These are phyloP conservation scores for Brassica carinata DNA, from an alignment of 345 rosid species.

Conservation along the genomic window DNA sequence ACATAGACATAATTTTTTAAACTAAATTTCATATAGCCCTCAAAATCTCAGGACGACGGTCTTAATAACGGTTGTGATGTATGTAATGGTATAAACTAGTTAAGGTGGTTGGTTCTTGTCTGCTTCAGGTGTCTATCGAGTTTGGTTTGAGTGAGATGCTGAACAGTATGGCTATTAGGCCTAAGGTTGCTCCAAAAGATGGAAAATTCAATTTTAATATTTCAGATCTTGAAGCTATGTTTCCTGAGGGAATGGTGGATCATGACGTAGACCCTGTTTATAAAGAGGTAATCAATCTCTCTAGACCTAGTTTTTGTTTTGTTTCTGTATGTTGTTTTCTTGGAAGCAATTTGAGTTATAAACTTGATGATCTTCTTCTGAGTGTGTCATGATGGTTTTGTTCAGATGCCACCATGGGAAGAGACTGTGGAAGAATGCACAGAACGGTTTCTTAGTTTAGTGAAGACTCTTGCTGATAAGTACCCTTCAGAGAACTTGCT, in stretches of 20 bases:
- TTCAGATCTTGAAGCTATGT: slow-evolving; percentile 57
- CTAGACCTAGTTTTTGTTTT: background rate
- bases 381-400: background rate
- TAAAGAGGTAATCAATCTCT: slow-evolving; percentile 48
- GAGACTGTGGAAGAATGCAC: slow-evolving; percentile 51
- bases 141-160: slow-evolving; percentile 79
- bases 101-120: background rate
- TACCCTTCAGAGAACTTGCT: slow-evolving; percentile 81
- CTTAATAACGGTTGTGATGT: too few relatives aligned
- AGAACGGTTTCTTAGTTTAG: slow-evolving; percentile 47
- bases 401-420: slow-evolving; percentile 76
- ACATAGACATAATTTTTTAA: too few relatives aligned
- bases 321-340: background rate
- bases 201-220: slow-evolving; percentile 56
- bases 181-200: slow-evolving; percentile 57
- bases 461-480: slow-evolving; percentile 69
- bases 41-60: too few relatives aligned
- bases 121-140: slow-evolving; percentile 67
- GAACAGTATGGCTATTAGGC: slow-evolving; percentile 52
- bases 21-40: too few relatives aligned
- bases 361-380: background rate
- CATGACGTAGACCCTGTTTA: slow-evolving; percentile 43
- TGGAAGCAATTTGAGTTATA: slow-evolving; percentile 5
- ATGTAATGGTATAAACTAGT: too few relatives aligned
- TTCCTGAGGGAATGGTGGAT: slow-evolving; percentile 70